phyloP scores from a whole-genome alignment of 2,329 filamentous ascomycete genomes.

The Sclerotinia glacialis region DNA sequence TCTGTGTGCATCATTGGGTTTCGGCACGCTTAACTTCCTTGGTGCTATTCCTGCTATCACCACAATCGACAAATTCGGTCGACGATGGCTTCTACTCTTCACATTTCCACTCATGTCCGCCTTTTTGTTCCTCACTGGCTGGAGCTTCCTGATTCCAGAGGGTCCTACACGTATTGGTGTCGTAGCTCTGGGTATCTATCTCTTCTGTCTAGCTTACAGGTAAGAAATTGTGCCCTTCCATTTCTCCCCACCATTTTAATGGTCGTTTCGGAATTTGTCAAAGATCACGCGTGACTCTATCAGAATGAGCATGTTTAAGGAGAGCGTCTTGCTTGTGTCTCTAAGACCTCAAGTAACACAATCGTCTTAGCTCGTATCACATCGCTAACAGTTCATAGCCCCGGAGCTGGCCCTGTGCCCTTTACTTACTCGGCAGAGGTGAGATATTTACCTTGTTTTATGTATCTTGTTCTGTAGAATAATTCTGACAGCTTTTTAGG shows the following conservation, averaged over 20 bases:
- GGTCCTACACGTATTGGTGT: slow-evolving; percentile 31
- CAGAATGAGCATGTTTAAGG: too few relatives aligned
- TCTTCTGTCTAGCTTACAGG: slow-evolving; percentile 62
- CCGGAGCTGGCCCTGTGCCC: slow-evolving; percentile 59
- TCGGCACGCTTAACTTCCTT: slow-evolving; percentile 63
- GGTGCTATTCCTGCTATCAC: slow-evolving; percentile 62
- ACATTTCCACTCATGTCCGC: slow-evolving; percentile 64
- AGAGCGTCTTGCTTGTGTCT: too few relatives aligned
- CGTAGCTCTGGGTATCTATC: slow-evolving; percentile 58
- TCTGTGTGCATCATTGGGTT: slow-evolving; percentile 60
- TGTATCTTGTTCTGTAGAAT: not conserved
- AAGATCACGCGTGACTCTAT: too few relatives aligned
- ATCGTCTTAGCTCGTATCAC: too few relatives aligned
- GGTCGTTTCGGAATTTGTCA: not conserved
- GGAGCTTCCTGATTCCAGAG: slow-evolving; percentile 51
- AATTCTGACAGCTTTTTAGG: slow-evolving; percentile 30
- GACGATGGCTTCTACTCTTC: slow-evolving; percentile 59
- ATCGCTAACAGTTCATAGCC: slow-evolving; percentile 36
- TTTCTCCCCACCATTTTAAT: not conserved
- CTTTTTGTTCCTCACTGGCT: slow-evolving; percentile 51
- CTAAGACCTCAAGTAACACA: too few relatives aligned
- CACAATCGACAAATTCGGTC: slow-evolving; percentile 67
- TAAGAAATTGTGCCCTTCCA: not conserved
- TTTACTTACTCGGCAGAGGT: slow-evolving; percentile 54
- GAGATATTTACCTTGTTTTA: not conserved